Evolutionary conservation across 495 filamentous ascomycete genomes (phyloP), one percentile per base, ranked within the genome.

Genomic region (Staphylotrichum longicolle): DNA sequence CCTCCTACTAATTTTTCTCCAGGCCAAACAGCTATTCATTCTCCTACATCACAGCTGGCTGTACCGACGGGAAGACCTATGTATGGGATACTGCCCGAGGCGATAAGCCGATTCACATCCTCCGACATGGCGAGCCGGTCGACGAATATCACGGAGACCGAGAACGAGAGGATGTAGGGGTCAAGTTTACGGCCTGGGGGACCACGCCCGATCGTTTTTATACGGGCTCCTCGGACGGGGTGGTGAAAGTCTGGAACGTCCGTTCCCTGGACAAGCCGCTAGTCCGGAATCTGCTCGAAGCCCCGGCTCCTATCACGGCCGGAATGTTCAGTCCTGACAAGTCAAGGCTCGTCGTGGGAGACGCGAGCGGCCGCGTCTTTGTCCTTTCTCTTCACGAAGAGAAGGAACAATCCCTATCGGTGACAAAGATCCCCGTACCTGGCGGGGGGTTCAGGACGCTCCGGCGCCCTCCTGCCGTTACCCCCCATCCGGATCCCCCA

Each of bases 161-260:
- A 20, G 91, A 95, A 64, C 65, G 79, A 5, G 83, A 83, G 27
- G 94, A 98, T 68, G 86, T 88, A 1, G 94, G 94, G 0, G 86
- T 96, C 5, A 87, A 88, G 41, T 87, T 94, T 62, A 84, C 85
- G 2, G 75, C 89, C 1, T 98, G 93, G 93, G 92, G 88, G 2
- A 78, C 80, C 3, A 81, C 80, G 0, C 74, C 80, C 5, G 84
- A 89, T 53, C 79, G 88, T 0, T 83, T 97, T 49, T 96, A 93
- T 67, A 96, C 90, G n/a, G 94, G 93, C 3, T 88, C 87, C 3
- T 94, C 91, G 0, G 94, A 98, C 68, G 93, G 94, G 1, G 77
- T 88, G 0, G 79, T 98, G 7, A 96, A 91, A 58, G 81, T 85
- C 20, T 98, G 94, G 94, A 85, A 97, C 68, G 78, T 95, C 27